Base-by-base conservation (phyloP, 108 stramenopile species). In the Aureococcus anophagefferens region DNA sequence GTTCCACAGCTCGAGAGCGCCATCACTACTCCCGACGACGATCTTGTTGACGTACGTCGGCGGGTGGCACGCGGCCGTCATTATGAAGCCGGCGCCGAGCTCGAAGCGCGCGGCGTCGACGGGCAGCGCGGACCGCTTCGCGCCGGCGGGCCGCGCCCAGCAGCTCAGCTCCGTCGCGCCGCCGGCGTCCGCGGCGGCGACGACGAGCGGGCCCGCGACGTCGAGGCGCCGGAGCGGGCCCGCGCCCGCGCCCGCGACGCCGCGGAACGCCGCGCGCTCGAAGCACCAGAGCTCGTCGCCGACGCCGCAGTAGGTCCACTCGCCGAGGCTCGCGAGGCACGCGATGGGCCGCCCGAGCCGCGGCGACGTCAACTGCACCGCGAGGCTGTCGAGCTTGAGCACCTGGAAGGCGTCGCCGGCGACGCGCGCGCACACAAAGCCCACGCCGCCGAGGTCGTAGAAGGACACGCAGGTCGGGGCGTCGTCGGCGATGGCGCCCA, bases 21-120 rank as follows among this genome's bases (percentile, higher is more conserved):
- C 84, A 0, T 45, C 76, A n/a, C 67, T 51, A 16, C 36, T 59
- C 44, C 81, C 82, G 25, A 85, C 68, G n/a, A 85, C 30, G 13
- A 85, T 62, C 72, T 85, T 85, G 78, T 85, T 84, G 0, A 85
- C 64, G 79, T 83, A 85, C 35, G 84, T 83, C 46, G 78, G 67
- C 0, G 84, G 84, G 81, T 85, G 84, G 40, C 40, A 44, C 40
- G 13, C 9, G 40, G n/a, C n/a, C n/a, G n/a, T n/a, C n/a, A n/a
- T n/a, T n/a, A 44, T 13, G 40, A 44, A 5, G 40, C 40, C 40
- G 9, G 40, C 40, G 40, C 13, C 40, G 40, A 44, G 9, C 9
- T 44, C 40, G 40, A 44, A 44, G 40, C 40, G 13, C 40, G 13
- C 9, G 40, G 13, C 40, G 9, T 44, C 13, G 40, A 11, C 40